Evolutionary conservation across 495 filamentous ascomycete genomes (phyloP), one percentile per base, ranked within the genome.

Genomic region (Pyrenula massariospora): DNA sequence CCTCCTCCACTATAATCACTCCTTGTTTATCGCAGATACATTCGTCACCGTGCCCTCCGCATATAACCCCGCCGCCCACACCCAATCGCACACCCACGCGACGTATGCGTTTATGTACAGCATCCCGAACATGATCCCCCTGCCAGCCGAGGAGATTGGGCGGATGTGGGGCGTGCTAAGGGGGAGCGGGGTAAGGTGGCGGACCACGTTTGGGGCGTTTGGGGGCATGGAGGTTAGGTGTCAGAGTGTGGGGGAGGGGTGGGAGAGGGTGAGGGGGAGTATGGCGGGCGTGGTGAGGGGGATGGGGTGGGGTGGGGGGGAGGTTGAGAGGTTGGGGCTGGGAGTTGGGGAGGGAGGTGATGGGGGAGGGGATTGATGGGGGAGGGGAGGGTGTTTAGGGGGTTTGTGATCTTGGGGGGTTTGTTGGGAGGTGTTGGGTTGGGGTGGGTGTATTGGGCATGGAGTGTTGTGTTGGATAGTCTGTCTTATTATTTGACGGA

Each of bases 41-140:
- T 70, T 91, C 25, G 72, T 84, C 22, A 85, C 82, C 12, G 81
- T 81, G 2, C 87, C 86, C 31, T 42, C 31, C 8, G 31, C 31
- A 5, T 0, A 73, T 82, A 49, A 68, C 77, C 62, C 19, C 10
- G 22, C 12, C 42, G 54, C 21, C 19, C 25, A 15, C 11, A 20
- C 15, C 12, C 25, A 25, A 52, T 11, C 15, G 2, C 8, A 3
- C 52, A 25, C 12, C 0, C 79, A 82, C 56, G 83, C 77, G 8
- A 79, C 74, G 47, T 92, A 79, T 66, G 65, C 80, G 2, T 91
- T 92, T 68, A 84, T 87, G 83, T 91, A 84, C 83, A 85, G 81
- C 20, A 84, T 85, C 62, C 87, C 87, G 2, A 91, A 92, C 65
- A 83, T 85, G 79, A 89, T 91, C 20, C 87, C 87, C 0, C 75